Conservation (phyloP, 306 rosid genomes). For the Pachyrhizus erosus region DNA sequence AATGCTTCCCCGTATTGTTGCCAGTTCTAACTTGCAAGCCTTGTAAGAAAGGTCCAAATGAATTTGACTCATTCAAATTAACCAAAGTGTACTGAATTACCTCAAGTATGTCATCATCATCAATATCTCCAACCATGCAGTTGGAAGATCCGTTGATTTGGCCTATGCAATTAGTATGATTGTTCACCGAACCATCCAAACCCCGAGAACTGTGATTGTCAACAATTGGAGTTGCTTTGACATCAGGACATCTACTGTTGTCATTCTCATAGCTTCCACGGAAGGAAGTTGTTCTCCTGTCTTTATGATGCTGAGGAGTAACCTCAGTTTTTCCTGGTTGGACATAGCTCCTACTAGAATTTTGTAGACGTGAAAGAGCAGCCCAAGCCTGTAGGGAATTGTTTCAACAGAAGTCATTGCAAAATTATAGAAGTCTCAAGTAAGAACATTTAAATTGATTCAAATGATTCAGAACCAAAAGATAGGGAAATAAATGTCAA, state of each 20-base stretch:
- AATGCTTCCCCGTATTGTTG: background rate
- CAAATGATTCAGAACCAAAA: slow-evolving; percentile 22
- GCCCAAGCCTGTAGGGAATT: slow-evolving; percentile 73
- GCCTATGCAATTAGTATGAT: slow-evolving; percentile 42
- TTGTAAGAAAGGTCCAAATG: slow-evolving; percentile 31
- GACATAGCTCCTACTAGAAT: slow-evolving; percentile 60
- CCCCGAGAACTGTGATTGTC: slow-evolving; percentile 49
- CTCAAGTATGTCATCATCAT: slow-evolving; percentile 74
- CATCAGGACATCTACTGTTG: slow-evolving; percentile 43
- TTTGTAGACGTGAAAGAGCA: slow-evolving; percentile 70
- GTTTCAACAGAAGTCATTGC: slow-evolving; percentile 32
- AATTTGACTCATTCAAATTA: slow-evolving; percentile 36
- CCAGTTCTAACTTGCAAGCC: slow-evolving; percentile 23
- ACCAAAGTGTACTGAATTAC: slow-evolving; percentile 51
- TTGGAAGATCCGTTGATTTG: slow-evolving; percentile 48
- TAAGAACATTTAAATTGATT: slow-evolving; percentile 9
- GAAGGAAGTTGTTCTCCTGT: slow-evolving; percentile 45
- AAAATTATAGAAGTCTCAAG: slow-evolving; percentile 18
- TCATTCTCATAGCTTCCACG: slow-evolving; percentile 44
- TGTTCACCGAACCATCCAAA: slow-evolving; percentile 51
- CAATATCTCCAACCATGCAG: slow-evolving; percentile 48
- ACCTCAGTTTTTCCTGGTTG: slow-evolving; percentile 71
- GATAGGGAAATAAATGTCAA: slow-evolving; percentile 12
- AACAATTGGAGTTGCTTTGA: slow-evolving; percentile 50
- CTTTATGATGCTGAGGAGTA: slow-evolving; percentile 40